Conservation (phyloP, 202 grass and related monocot species). For the Zizania palustris region DNA sequence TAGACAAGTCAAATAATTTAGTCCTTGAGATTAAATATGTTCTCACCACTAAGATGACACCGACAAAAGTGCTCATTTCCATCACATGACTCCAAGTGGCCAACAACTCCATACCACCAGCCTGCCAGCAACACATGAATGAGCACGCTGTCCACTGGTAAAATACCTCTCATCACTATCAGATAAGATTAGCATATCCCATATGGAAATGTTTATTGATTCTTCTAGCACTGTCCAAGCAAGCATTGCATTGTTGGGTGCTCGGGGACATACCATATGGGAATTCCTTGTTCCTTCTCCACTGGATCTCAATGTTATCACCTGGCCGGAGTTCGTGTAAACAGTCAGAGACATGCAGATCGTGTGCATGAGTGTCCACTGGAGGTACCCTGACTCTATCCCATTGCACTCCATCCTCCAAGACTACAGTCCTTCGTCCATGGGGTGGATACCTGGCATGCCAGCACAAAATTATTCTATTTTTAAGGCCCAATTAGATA, state of each 20-base stretch:
- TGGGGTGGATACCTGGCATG: constrained; percentile 88
- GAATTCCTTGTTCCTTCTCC: constrained; percentile 98
- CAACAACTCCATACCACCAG: constrained; percentile 99
- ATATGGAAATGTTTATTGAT: constrained; percentile 43
- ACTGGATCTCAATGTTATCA: constrained; percentile 93
- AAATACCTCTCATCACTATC: constrained; percentile 32
- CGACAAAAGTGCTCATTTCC: constrained; percentile 86
- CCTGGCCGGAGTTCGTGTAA: constrained; percentile 76
- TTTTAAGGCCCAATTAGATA: constrained; percentile 6
- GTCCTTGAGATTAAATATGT: constrained; percentile 46
- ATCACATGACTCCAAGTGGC: constrained; percentile 88
- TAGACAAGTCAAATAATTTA: constrained; percentile 49
- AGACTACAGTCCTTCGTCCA: constrained; percentile 76
- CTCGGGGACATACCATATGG: constrained; percentile 83
- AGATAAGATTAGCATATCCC: constrained; percentile 55
- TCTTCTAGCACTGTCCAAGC: constrained; percentile 24
- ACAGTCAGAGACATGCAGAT: constrained; percentile 78
- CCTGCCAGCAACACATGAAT: constrained; percentile 61
- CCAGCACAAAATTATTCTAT: background rate
- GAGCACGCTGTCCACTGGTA: constrained; percentile 47
- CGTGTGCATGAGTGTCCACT: constrained; percentile 67
- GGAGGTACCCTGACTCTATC: constrained; percentile 83
- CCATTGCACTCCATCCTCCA: constrained; percentile 85
- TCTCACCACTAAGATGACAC: constrained; percentile 86
- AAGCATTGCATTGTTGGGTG: constrained; percentile 39